Percentiles rank a stretch among this genome's conserved stretches.
These are phyloP conservation scores for Venturia effusa DNA, from an alignment of 2,329 filamentous ascomycete species.

Conservation along the genomic window DNA sequence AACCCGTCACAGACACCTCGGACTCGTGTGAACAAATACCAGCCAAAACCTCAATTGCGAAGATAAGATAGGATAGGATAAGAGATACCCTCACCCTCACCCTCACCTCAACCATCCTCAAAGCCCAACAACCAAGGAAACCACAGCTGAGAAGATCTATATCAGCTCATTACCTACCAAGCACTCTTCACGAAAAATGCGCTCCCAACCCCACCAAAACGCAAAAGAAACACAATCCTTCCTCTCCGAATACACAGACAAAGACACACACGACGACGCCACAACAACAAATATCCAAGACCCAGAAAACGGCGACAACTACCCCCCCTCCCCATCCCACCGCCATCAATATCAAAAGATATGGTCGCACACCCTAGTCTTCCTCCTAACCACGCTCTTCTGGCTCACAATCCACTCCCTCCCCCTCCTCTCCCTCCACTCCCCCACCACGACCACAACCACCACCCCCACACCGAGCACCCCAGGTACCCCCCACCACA, in stretches of 20 bases:
- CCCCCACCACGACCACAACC: background rate
- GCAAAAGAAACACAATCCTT: slow-evolving; percentile 9
- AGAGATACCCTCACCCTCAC: too few relatives aligned
- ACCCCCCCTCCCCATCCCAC: background rate
- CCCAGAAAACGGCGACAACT: background rate
- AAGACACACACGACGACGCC: too few relatives aligned
- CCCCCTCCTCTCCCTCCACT: background rate
- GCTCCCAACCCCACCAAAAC: background rate
- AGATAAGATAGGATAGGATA: too few relatives aligned
- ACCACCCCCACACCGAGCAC: background rate
- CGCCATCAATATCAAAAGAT: background rate
- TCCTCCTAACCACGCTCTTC: slow-evolving; percentile 6
- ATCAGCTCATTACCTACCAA: too few relatives aligned
- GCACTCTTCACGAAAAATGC: background rate
- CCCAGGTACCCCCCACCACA: background rate
- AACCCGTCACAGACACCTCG: background rate
- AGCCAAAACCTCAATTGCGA: background rate
- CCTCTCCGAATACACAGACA: background rate
- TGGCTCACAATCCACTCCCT: background rate
- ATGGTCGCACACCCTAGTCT: slow-evolving; percentile 4
- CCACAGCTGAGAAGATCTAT: background rate
- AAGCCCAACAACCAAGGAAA: background rate
- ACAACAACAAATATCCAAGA: too few relatives aligned
- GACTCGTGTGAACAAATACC: too few relatives aligned
- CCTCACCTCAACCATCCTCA: background rate